A percentile compares a stretch with the other conserved stretches of the same genome.
Conservation (phyloP, 371 early-diverging fungal species). For the Thermomucor indicae-seudaticae region DNA sequence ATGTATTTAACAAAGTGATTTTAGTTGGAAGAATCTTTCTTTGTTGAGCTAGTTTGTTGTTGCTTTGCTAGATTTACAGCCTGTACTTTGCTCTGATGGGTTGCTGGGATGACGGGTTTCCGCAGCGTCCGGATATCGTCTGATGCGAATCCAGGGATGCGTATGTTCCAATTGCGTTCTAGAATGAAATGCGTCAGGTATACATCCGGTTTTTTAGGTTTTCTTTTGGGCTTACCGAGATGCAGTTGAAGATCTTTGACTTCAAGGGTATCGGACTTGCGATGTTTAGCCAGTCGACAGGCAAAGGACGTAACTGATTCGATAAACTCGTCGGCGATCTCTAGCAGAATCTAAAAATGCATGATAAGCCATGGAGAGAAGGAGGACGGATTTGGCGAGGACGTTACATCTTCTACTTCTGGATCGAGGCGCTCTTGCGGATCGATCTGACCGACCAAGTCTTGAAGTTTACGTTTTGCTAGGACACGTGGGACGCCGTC, state of each 20-base stretch:
- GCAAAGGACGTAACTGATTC: slow-evolving; percentile 83
- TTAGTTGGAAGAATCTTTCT: too few relatives aligned
- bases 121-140: slow-evolving; percentile 78
- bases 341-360: slow-evolving; percentile 64
- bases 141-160: slow-evolving; percentile 87
- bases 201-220: background rate
- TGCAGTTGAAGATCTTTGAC: slow-evolving; percentile 91
- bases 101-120: slow-evolving; percentile 58
- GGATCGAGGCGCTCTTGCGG: slow-evolving; percentile 81
- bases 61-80: slow-evolving; percentile 60
- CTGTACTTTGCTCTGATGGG: slow-evolving; percentile 65
- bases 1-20: too few relatives aligned
- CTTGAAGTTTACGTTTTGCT: slow-evolving; percentile 83
- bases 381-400: background rate
- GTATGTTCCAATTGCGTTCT: slow-evolving; percentile 94
- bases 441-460: slow-evolving; percentile 86
- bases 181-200: background rate
- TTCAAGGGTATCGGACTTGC: slow-evolving; percentile 78
- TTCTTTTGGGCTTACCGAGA: slow-evolving; percentile 54
- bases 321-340: slow-evolving; percentile 92
- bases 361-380: too few relatives aligned
- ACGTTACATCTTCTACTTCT: slow-evolving; percentile 83
- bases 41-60: too few relatives aligned
- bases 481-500: slow-evolving; percentile 46
- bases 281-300: slow-evolving; percentile 87